Evolutionary conservation across 306 rosid genomes (phyloP).

Genomic region (Corylus avellana): DNA sequence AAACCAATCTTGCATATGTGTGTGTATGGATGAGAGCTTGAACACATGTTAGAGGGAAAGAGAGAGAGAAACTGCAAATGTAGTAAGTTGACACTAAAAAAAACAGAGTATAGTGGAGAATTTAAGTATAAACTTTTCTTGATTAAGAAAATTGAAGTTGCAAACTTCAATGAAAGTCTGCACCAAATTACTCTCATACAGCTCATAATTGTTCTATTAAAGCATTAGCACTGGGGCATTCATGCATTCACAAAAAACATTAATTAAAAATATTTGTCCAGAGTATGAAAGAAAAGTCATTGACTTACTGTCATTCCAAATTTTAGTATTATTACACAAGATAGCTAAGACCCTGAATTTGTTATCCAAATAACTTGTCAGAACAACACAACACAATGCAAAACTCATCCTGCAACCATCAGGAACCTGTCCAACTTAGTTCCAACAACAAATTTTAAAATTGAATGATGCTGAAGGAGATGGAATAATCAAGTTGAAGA

Average conservation of each 20-base stretch:
- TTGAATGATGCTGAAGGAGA: constrained; percentile 18
- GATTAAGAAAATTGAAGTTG: not conserved
- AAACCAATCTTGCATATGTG: not conserved
- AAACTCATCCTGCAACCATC: constrained; percentile 1
- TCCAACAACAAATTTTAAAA: constrained; percentile 22
- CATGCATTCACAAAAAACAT: not conserved
- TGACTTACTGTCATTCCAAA: not conserved
- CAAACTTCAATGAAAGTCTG: not conserved
- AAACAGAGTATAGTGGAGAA: not conserved
- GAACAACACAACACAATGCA: constrained; percentile 1
- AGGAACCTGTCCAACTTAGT: constrained; percentile 21
- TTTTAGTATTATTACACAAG: not conserved
- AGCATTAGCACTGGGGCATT: not conserved
- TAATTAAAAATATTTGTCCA: not conserved
- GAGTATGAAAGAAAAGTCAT: not conserved
- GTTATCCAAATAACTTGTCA: constrained; percentile 15
- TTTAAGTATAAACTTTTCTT: not conserved
- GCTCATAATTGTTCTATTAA: not conserved
- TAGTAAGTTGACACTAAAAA: not conserved
- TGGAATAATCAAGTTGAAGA: constrained; percentile 15
- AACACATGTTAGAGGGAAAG: not conserved
- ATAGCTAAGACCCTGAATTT: not conserved
- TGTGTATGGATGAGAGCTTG: not conserved
- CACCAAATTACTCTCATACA: not conserved
- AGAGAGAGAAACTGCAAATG: not conserved